phyloP scores from a whole-genome alignment of 441 rosid species.

The Populus hybrid region DNA sequence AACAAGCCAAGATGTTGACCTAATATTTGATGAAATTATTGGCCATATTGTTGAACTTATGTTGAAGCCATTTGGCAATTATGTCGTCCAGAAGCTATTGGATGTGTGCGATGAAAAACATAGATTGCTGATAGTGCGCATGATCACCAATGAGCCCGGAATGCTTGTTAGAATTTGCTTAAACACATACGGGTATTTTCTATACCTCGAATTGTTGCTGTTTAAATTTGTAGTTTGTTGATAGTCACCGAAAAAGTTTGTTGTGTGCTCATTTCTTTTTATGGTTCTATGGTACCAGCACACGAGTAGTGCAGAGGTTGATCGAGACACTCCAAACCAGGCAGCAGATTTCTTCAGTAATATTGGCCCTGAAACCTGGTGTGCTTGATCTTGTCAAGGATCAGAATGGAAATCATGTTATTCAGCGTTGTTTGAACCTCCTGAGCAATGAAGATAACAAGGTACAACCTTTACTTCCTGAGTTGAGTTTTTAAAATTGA shows the following conservation, averaged over 20 bases:
- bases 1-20: slow-evolving; percentile 29
- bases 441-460: slow-evolving; percentile 49
- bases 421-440: slow-evolving; percentile 70
- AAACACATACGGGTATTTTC: slow-evolving; percentile 70
- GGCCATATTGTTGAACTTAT: slow-evolving; percentile 56
- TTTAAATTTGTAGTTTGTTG: background rate
- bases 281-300: slow-evolving; percentile 38
- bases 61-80: slow-evolving; percentile 74
- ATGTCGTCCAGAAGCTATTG: slow-evolving; percentile 72
- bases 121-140: slow-evolving; percentile 40
- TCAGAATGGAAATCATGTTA: slow-evolving; percentile 79
- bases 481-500: background rate
- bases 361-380: slow-evolving; percentile 54
- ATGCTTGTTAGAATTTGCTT: slow-evolving; percentile 59
- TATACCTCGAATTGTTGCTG: background rate
- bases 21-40: slow-evolving; percentile 47
- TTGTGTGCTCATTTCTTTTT: background rate
- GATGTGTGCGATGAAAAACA: slow-evolving; percentile 64
- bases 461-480: slow-evolving; percentile 33
- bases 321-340: slow-evolving; percentile 61
- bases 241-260: background rate
- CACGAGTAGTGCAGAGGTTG: slow-evolving; percentile 81
- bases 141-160: slow-evolving; percentile 44
- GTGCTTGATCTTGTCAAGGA: slow-evolving; percentile 64
- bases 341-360: slow-evolving; percentile 50